Conservation (phyloP, 192 early-diverging fungal species). For the Spizellomyces punctatus region DNA sequence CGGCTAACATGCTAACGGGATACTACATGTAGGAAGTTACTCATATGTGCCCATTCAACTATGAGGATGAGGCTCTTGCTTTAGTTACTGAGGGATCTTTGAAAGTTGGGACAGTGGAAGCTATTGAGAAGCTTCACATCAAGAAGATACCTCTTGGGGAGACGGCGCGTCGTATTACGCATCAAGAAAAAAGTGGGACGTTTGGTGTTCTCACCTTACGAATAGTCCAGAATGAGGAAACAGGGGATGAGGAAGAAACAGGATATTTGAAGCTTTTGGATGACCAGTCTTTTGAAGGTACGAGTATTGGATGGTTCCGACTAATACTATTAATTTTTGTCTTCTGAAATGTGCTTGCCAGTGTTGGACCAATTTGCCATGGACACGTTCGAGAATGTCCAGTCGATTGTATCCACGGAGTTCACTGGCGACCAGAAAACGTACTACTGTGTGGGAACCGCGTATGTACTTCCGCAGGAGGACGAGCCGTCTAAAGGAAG, state of each 20-base stretch:
- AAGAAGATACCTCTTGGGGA: constrained; percentile 66
- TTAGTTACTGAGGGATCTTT: constrained; percentile 65
- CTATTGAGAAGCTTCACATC: constrained; percentile 84
- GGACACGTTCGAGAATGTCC: constrained; percentile 16
- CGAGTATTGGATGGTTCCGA: constrained; percentile 15
- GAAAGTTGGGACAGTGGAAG: constrained; percentile 76
- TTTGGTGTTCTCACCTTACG: constrained; percentile 64
- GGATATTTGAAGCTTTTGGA: constrained; percentile 70
- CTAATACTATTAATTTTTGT: neutral
- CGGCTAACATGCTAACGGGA: neutral
- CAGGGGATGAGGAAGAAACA: constrained; percentile 44
- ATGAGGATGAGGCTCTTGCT: constrained; percentile 59
- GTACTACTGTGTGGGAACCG: constrained; percentile 28
- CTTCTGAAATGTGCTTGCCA: constrained; percentile 9
- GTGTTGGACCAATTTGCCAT: constrained; percentile 17
- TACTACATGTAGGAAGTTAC: constrained; percentile 52
- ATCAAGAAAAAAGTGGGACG: constrained; percentile 54
- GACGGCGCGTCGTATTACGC: constrained; percentile 70
- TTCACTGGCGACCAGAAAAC: constrained; percentile 9
- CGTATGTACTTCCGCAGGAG: constrained; percentile 48
- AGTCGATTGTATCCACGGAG: constrained; percentile 12
- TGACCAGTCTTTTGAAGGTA: constrained; percentile 73
- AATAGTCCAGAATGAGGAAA: constrained; percentile 34
- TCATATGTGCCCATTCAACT: constrained; percentile 68
- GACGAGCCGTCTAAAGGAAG: constrained; percentile 74